Base-by-base conservation (phyloP, 192 early-diverging fungal genomes). In the Backusella tuberculispora region DNA sequence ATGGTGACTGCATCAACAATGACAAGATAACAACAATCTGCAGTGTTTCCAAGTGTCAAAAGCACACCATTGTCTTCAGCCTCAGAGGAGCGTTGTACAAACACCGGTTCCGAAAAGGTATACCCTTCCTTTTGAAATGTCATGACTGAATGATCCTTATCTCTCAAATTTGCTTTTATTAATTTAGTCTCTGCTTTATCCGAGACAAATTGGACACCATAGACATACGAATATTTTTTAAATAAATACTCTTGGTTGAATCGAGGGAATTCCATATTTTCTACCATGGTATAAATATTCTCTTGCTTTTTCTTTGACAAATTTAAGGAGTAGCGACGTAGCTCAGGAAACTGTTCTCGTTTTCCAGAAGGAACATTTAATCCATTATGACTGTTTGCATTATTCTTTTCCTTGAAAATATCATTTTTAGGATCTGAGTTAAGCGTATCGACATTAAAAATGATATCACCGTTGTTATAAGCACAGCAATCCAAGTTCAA, bases 41-140 rank as follows among this genome's bases (percentile, higher is more conserved):
- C 42, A n/a, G 72, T 47, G 34, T 77, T 72, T 6, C 82, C 84
- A 68, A 89, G 69, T n/a, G 77, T 84, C 45, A 90, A 56, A n/a
- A 90, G 34, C 1, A 88, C 83, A 45, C 87, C 89, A 71, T 90
- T 87, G 50, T 90, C 89, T 73, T 90, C 89, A 2, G 53, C 63
- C 0, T 47, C 75, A 12, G 83, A 77, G 0, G 87, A 85, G 1
- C 74, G 74, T 9, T 85, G 80, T 15, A 88, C 83, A 82, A 90
- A 88, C 21, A 90, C 76, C 0, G 89, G 87, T 44, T 90, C 89
- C 7, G 72, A 73, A 50, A 63, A 73, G 17, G 26, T 1, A 40
- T n/a, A 73, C 1, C 72, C 72, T 40, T 73, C 29, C 29, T 65
- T 34, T 24, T 24, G 15, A 45, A 65, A 73, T 7, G 9, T 24